Conservation (phyloP, 192 early-diverging fungal species). For the Endogone sp. region DNA sequence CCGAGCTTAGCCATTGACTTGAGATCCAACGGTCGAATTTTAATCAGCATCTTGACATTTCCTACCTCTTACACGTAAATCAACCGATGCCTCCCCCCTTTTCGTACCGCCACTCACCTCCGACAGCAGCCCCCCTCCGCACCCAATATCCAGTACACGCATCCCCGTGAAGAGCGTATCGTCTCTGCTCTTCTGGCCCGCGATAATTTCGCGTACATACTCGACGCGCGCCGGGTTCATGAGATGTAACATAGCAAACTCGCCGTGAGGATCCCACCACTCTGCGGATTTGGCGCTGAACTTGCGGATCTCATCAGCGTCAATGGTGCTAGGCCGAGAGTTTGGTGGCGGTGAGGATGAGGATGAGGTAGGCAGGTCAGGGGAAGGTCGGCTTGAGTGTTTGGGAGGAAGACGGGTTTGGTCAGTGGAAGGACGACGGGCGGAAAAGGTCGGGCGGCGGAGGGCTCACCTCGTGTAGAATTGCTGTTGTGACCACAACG, state of each 20-base stretch:
- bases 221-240: slow-evolving; percentile 69
- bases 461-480: too few species aligned
- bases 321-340: too few species aligned
- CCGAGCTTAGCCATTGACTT: slow-evolving; percentile 78
- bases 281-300: slow-evolving; percentile 65
- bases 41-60: too few species aligned
- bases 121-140: slow-evolving; percentile 88
- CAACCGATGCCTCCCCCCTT: background rate
- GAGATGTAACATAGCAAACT: slow-evolving; percentile 78
- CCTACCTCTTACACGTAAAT: background rate
- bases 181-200: background rate
- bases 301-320: slow-evolving; percentile 69
- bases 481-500: too few species aligned
- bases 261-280: slow-evolving; percentile 92
- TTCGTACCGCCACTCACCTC: slow-evolving; percentile 54
- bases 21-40: too few species aligned
- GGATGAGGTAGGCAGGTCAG: too few species aligned
- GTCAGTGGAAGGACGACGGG: too few species aligned
- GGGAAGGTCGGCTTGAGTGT: too few species aligned
- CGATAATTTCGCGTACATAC: slow-evolving; percentile 64
- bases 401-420: too few species aligned
- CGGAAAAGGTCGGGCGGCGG: too few species aligned
- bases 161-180: slow-evolving; percentile 49
- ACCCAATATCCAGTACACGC: slow-evolving; percentile 83
- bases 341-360: too few species aligned